phyloP scores from a whole-genome alignment of 139 green algal genomes.

The Choricystis sp. region DNA sequence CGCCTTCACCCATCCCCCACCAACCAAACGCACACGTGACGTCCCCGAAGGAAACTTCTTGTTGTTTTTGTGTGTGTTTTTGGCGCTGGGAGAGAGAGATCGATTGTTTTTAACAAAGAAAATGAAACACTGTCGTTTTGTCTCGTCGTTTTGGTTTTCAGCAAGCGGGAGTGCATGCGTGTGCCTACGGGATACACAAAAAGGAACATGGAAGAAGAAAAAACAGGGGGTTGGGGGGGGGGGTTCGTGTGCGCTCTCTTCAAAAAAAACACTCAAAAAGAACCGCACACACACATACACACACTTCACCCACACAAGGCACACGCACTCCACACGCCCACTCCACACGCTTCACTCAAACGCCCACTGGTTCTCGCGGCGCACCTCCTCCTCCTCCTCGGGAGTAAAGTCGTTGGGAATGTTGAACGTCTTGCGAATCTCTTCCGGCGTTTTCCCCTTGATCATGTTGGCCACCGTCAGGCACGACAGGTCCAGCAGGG shows the following conservation, averaged over 20 bases:
- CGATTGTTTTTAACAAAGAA: background rate
- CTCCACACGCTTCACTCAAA: constrained; percentile 22
- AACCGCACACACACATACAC: background rate
- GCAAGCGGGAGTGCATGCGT: too few species aligned
- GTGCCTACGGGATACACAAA: background rate
- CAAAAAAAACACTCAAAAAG: background rate
- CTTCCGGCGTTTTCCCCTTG: constrained; percentile 82
- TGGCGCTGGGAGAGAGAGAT: too few species aligned
- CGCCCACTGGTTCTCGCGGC: constrained; percentile 55
- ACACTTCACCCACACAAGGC: too few species aligned
- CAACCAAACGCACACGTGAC: background rate
- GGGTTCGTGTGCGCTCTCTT: background rate
- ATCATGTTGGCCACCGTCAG: constrained; percentile 97
- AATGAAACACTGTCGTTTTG: background rate
- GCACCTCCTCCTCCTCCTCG: constrained; percentile 68
- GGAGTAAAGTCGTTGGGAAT: constrained; percentile 97
- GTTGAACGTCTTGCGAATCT: constrained; percentile 94
- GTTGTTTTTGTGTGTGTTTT: too few species aligned
- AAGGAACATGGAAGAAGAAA: background rate
- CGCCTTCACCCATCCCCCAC: too few species aligned
- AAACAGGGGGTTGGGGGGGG: too few species aligned
- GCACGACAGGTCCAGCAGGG: constrained; percentile 91
- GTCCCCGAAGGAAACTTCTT: constrained; percentile 6
- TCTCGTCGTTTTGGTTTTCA: too few species aligned
- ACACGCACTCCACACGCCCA: too few species aligned